Evolutionary conservation across 495 filamentous ascomycete genomes (phyloP), one percentile per base, ranked within the genome.

Genomic region (Copromyces sp.): DNA sequence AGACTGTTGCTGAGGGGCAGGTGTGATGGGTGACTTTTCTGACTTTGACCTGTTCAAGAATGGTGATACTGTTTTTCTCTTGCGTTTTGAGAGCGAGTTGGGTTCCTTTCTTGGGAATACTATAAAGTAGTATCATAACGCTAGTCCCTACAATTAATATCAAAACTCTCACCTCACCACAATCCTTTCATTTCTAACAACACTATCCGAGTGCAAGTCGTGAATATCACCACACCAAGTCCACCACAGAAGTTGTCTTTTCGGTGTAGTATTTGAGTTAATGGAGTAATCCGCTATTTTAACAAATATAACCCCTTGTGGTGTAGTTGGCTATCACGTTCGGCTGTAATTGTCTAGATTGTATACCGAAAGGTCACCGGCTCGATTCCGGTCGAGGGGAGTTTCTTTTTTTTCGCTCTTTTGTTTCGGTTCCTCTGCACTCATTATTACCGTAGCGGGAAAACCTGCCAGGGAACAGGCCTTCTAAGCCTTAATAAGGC

Each of bases 1-100:
- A 32, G 39, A 68, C 72, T 39, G 73, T 69, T 68, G 69, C 70
- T 53, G 74, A 65, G 20, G 65, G 35, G 7, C 47, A 39, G 37
- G 29, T 65, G 29, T 65, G 14, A 65, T 37, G 29, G 12, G 14
- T 65, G 53, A 32, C 20, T 29, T 16, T 29, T 32, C 12, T 65
- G 12, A 2, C 5, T 35, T 29, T 65, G 53, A 17, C 6, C 35
- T 65, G 53, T 8, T 65, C 35, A 17, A 4, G 29, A 32, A 17
- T 35, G 53, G 29, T 35, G 20, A 32, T 61, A 1, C 12, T 17
- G 12, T 35, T 17, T 32, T 16, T 35, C 24, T 32, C 14, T 14
- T 65, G 4, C 29, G 9, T 14, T 16, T 7, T 53, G n/a, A 9
- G 12, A 9, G 24, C n/a, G 0, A 59, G n/a, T 2, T 24, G 9